Conservation (phyloP, 176 grass and related monocot genomes). For the Metroxylon sagu region DNA sequence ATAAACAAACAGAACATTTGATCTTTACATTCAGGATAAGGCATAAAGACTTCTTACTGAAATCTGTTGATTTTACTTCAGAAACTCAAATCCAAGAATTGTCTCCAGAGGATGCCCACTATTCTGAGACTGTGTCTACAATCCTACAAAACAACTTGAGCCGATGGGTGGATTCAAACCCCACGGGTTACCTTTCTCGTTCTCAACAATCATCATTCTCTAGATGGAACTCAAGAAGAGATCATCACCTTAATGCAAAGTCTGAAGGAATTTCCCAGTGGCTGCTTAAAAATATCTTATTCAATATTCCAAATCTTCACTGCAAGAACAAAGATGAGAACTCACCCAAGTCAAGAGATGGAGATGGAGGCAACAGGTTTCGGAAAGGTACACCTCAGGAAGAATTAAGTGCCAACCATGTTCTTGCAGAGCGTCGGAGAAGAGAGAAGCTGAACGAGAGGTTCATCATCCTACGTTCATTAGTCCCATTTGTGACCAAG, state of each 20-base stretch:
- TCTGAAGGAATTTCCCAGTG: constrained; percentile 27
- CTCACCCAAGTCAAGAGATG: constrained; percentile 27
- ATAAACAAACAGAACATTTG: not conserved
- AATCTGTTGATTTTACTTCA: not conserved
- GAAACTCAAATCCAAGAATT: constrained; percentile 38
- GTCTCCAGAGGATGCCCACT: constrained; percentile 61
- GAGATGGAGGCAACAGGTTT: constrained; percentile 17
- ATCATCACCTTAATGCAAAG: constrained; percentile 1
- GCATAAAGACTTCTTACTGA: not conserved
- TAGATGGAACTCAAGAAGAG: constrained; percentile 35
- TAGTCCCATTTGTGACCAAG: constrained; percentile 96
- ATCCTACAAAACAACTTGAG: constrained; percentile 38
- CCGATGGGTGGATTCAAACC: constrained; percentile 10
- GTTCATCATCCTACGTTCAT: constrained; percentile 61
- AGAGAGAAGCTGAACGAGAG: constrained; percentile 91
- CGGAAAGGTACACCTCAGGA: constrained; percentile 17
- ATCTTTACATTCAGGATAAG: too few species aligned
- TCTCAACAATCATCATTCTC: constrained; percentile 47
- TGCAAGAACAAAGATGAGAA: constrained; percentile 17
- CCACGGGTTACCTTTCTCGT: constrained; percentile 9
- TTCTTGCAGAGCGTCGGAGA: constrained; percentile 57
- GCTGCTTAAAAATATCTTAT: constrained; percentile 46
- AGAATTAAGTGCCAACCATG: constrained; percentile 61
- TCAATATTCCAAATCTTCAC: constrained; percentile 16
- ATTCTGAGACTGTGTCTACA: constrained; percentile 43